phyloP scores from a whole-genome alignment of 1,139 yeast genomes.

The Lizanozyma gosingica region DNA sequence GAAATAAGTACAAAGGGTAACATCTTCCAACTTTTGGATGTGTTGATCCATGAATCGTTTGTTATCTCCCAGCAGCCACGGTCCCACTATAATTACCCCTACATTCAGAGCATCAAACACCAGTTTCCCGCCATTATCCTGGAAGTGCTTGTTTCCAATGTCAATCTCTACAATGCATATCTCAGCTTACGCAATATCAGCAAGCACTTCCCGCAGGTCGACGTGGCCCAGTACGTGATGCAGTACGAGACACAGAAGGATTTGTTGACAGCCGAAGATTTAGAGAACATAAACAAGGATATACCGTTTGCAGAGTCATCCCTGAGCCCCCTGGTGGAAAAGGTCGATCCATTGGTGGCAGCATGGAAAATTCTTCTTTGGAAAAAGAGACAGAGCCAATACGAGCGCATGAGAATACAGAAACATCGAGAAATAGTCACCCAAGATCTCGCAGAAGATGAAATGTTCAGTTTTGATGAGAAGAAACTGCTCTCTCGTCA shows the following conservation, averaged over 20 bases:
- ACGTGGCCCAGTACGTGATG: constrained; percentile 17
- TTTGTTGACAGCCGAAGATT: constrained; percentile 26
- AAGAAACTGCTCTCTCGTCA: constrained; percentile 30
- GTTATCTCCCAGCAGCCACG: constrained; percentile 24
- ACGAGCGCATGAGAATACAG: constrained; percentile 32
- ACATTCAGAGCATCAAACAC: constrained; percentile 33
- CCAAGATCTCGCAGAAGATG: constrained; percentile 19
- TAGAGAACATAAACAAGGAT: constrained; percentile 22
- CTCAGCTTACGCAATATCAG: constrained; percentile 31
- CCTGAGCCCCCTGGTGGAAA: constrained; percentile 10
- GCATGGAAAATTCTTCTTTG: constrained; percentile 44
- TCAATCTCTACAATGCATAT: constrained; percentile 42
- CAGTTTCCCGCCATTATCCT: constrained; percentile 40
- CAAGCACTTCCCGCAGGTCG: constrained; percentile 14
- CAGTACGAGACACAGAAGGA: constrained; percentile 16
- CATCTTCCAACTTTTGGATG: constrained; percentile 60
- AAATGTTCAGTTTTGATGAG: constrained; percentile 20
- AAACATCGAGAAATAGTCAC: constrained; percentile 17
- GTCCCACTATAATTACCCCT: constrained; percentile 29
- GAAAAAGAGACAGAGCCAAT: constrained; percentile 43
- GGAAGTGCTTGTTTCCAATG: constrained; percentile 40
- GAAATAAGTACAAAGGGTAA: constrained; percentile 47
- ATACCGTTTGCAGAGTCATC: constrained; percentile 24
- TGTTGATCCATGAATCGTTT: constrained; percentile 35
- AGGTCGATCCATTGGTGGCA: constrained; percentile 22